A percentile compares a stretch with the other conserved stretches of the same genome.
Conservation (phyloP, 2,329 filamentous ascomycete species). For the Periconia sp. region DNA sequence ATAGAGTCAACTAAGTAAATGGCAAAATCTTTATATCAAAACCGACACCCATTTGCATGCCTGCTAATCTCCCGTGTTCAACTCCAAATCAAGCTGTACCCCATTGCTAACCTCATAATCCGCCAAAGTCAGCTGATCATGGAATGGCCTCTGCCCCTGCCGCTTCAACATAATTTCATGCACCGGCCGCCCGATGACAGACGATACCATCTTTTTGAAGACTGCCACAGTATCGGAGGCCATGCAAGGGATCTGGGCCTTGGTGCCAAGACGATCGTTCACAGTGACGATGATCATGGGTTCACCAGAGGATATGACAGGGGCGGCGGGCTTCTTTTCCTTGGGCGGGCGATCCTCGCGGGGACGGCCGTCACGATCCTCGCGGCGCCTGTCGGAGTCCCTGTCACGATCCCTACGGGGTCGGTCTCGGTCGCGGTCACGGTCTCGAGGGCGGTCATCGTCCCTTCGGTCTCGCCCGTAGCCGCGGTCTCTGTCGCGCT, state of each 20-base stretch:
- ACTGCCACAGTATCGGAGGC: conserved; percentile 82
- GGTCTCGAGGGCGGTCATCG: conserved; percentile 8
- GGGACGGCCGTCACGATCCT: conserved; percentile 27
- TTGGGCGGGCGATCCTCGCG: conserved; percentile 46
- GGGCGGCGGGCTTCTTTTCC: conserved; percentile 32
- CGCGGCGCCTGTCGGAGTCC: conserved; percentile 2
- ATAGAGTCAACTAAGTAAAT: too few relatives aligned
- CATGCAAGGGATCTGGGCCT: conserved; percentile 88
- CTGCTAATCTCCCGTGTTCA: conserved; percentile 43
- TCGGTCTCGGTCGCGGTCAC: conserved; percentile 15
- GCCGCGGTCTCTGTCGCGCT: conserved; percentile 23
- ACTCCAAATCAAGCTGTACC: conserved; percentile 64
- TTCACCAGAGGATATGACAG: conserved; percentile 53
- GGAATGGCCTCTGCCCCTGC: conserved; percentile 92
- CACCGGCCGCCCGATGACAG: conserved; percentile 84
- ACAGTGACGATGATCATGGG: conserved; percentile 94
- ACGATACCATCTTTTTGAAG: conserved; percentile 91
- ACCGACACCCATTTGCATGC: conserved; percentile 1
- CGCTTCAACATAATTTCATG: conserved; percentile 91
- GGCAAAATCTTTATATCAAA: too few relatives aligned
- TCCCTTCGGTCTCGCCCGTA: conserved; percentile 19
- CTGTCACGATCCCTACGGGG: conserved; percentile 15
- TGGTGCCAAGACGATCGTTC: conserved; percentile 96
- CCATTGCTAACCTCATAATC: conserved; percentile 96
- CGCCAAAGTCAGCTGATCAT: conserved; percentile 83